These are phyloP conservation scores for Tricholoma bakamatsutake DNA, from an alignment of 768 basidiomycete species.

Conservation along the genomic window DNA sequence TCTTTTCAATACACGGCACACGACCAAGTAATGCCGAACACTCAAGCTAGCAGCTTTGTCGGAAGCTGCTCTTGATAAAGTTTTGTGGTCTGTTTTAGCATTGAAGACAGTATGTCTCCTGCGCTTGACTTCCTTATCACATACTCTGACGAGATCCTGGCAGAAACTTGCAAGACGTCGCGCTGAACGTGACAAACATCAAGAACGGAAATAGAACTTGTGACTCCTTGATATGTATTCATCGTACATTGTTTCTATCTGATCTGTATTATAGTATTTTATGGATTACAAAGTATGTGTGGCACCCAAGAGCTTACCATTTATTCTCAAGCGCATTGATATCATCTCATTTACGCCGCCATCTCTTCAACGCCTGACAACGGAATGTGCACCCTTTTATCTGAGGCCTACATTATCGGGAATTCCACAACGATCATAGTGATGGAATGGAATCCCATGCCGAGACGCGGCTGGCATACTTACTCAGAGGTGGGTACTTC, in stretches of 20 bases:
- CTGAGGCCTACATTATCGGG: no score
- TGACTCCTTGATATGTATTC: slow-evolving; percentile 24
- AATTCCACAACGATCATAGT: no score
- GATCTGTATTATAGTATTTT: background rate
- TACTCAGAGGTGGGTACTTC: no score
- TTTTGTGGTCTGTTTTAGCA: slow-evolving; percentile 48
- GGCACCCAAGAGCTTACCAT: background rate
- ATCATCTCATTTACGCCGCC: background rate
- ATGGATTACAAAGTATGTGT: background rate
- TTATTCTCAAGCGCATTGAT: background rate
- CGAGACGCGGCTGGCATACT: no score
- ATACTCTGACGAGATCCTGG: slow-evolving; percentile 18
- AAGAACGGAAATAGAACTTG: slow-evolving; percentile 20
- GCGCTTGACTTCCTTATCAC: slow-evolving; percentile 11
- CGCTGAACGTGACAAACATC: slow-evolving; percentile 40
- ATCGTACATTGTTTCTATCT: background rate
- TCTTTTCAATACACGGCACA: background rate
- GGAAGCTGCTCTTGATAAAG: slow-evolving; percentile 61
- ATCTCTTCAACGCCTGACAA: no score
- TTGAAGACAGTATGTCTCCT: slow-evolving; percentile 49
- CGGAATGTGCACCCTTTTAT: no score
- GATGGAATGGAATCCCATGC: no score
- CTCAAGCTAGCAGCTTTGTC: slow-evolving; percentile 57
- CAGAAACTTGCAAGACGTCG: slow-evolving; percentile 51
- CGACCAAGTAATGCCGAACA: background rate